phyloP scores from a whole-genome alignment of 768 basidiomycete genomes.

The Asterophora lycoperdoides region DNA sequence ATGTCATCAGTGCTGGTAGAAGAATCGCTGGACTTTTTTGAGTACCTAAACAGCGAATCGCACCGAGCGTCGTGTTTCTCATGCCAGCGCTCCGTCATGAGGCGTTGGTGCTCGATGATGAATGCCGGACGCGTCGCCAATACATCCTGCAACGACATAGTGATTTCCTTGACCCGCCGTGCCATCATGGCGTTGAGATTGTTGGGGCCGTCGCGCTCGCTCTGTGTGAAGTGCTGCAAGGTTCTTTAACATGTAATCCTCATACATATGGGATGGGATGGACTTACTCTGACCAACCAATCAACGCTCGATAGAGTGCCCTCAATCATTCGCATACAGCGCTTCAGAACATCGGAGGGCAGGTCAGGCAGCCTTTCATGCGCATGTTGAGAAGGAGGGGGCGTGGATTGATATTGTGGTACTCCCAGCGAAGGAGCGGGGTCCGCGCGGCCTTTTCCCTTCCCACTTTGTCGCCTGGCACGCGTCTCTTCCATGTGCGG shows the following conservation, averaged over 20 bases:
- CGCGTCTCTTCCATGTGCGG: background rate
- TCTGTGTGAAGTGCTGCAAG: background rate
- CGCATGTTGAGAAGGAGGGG: background rate
- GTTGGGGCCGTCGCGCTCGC: background rate
- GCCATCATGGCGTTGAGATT: background rate
- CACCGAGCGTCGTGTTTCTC: conserved; percentile 4
- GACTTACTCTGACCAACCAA: background rate
- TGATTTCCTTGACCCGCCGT: background rate
- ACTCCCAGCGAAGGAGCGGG: background rate
- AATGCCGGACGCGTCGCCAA: background rate
- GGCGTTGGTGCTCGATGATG: background rate
- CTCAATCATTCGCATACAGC: background rate
- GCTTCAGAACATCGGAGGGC: background rate
- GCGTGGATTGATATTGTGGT: conserved; percentile 1
- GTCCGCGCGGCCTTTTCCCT: background rate
- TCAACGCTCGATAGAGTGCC: background rate
- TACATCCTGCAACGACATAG: background rate
- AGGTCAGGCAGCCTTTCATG: too few relatives aligned
- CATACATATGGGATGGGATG: background rate
- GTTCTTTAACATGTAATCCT: background rate
- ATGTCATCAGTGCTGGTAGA: background rate
- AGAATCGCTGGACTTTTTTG: background rate
- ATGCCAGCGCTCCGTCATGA: conserved; percentile 7
- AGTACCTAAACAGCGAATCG: conserved; percentile 13
- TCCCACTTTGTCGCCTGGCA: background rate